Conservation (phyloP, 495 filamentous ascomycete genomes). For the Thozetella sp. region DNA sequence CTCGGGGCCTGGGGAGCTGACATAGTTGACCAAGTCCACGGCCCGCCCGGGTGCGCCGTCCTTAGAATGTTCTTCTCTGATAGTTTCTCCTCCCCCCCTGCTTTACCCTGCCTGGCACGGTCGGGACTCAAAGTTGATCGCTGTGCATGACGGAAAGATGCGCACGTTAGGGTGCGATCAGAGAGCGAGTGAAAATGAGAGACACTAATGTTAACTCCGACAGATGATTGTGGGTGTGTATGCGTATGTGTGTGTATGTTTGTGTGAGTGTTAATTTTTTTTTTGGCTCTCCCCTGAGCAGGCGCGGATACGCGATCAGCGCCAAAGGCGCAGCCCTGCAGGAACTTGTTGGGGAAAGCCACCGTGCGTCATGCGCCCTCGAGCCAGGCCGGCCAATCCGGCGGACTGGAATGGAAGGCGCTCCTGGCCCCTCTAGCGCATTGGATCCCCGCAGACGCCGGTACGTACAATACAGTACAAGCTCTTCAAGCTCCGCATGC, state of each 20-base stretch:
- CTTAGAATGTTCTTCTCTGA: background rate
- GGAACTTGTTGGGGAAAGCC: background rate
- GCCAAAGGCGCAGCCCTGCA: background rate
- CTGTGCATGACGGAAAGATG: background rate
- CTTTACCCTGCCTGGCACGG: background rate
- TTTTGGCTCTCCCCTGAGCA: too few relatives aligned
- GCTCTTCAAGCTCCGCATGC: background rate
- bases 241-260: too few relatives aligned
- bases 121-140: background rate
- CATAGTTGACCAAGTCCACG: background rate
- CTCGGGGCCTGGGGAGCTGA: conserved; percentile 34
- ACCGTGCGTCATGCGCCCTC: too few relatives aligned
- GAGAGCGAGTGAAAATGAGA: background rate
- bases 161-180: background rate
- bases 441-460: too few relatives aligned
- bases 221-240: too few relatives aligned
- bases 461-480: background rate
- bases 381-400: too few relatives aligned
- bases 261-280: too few relatives aligned
- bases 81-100: background rate
- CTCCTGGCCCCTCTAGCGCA: too few relatives aligned
- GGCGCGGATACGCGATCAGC: background rate
- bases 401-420: background rate
- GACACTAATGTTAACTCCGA: too few relatives aligned
- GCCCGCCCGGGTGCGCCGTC: background rate